phyloP scores from a whole-genome alignment of 805 yeast genomes.

The Ogataea nakhonphanomensis region DNA sequence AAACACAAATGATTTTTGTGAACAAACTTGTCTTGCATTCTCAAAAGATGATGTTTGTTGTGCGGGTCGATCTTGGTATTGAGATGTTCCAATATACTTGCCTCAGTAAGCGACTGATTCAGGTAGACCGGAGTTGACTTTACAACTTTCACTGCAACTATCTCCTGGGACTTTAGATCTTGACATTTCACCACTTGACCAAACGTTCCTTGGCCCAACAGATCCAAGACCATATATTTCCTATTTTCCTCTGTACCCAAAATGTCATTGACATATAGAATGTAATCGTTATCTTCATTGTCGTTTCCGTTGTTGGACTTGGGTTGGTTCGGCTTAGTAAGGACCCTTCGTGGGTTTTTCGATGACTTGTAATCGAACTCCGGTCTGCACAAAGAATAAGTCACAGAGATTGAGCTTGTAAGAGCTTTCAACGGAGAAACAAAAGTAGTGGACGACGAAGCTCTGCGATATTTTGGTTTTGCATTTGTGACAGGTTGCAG shows the following conservation, averaged over 20 bases:
- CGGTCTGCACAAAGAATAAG: slow-evolving; percentile 84
- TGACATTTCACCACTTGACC: slow-evolving; percentile 98
- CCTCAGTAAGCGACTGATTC: slow-evolving; percentile 90
- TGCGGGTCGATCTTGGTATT: slow-evolving; percentile 67
- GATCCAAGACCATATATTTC: slow-evolving; percentile 83
- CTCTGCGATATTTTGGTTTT: slow-evolving; percentile 69
- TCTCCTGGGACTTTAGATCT: slow-evolving; percentile 65
- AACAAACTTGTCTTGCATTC: slow-evolving; percentile 81
- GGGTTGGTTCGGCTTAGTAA: slow-evolving; percentile 90
- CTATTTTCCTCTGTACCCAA: slow-evolving; percentile 82
- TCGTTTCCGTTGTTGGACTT: slow-evolving; percentile 78
- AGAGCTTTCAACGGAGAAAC: slow-evolving; percentile 80
- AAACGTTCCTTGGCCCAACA: slow-evolving; percentile 95
- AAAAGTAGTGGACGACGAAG: slow-evolving; percentile 58
- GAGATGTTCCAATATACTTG: slow-evolving; percentile 75
- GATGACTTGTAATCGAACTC: slow-evolving; percentile 76
- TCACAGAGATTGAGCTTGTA: slow-evolving; percentile 70
- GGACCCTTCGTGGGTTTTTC: slow-evolving; percentile 85
- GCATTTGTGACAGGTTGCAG: slow-evolving; percentile 56
- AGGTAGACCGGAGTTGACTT: slow-evolving; percentile 88
- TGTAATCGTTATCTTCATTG: slow-evolving; percentile 86
- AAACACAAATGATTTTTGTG: slow-evolving; percentile 91
- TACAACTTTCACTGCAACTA: slow-evolving; percentile 92
- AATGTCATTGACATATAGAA: slow-evolving; percentile 89
- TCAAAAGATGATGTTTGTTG: slow-evolving; percentile 71